A percentile compares a stretch with the other conserved stretches of the same genome.
Conservation (phyloP, 768 basidiomycete species). For the Collybia sordida region DNA sequence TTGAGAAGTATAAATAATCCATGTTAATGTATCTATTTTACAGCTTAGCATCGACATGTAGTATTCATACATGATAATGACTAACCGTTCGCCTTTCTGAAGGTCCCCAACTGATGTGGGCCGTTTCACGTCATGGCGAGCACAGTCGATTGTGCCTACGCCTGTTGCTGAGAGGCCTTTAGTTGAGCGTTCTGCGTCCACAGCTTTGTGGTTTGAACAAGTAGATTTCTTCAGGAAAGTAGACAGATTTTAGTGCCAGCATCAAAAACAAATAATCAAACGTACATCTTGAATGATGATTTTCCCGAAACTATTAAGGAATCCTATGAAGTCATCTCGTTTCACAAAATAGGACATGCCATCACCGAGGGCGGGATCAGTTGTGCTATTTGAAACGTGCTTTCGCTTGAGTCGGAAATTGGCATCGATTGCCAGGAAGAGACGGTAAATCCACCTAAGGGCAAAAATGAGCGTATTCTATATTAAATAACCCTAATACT, state of each 20-base stretch:
- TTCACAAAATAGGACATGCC: too few relatives aligned
- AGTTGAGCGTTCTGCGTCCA: too few relatives aligned
- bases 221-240: constrained; percentile 21
- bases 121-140: constrained; percentile 20
- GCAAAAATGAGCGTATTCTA: too few relatives aligned
- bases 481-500: too few relatives aligned
- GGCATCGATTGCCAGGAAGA: constrained; percentile 9
- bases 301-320: too few relatives aligned
- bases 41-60: too few relatives aligned
- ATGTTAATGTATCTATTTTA: constrained; percentile 10
- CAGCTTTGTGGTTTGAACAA: constrained; percentile 19
- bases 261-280: too few relatives aligned
- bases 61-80: too few relatives aligned
- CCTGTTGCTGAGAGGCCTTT: constrained; percentile 21
- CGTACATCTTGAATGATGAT: too few relatives aligned
- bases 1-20: constrained; percentile 9
- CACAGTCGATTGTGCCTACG: constrained; percentile 20
- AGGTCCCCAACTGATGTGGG: constrained; percentile 27
- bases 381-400: constrained; percentile 1
- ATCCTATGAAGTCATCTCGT: too few relatives aligned
- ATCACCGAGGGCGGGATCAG: constrained; percentile 1
- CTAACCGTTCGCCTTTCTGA: constrained; percentile 22
- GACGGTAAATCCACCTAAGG: constrained; percentile 4
- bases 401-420: constrained; percentile 9
- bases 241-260: too few relatives aligned